These are phyloP conservation scores for Fusarium fracticaudum DNA, from an alignment of 2,329 filamentous ascomycete species.

Conservation along the genomic window DNA sequence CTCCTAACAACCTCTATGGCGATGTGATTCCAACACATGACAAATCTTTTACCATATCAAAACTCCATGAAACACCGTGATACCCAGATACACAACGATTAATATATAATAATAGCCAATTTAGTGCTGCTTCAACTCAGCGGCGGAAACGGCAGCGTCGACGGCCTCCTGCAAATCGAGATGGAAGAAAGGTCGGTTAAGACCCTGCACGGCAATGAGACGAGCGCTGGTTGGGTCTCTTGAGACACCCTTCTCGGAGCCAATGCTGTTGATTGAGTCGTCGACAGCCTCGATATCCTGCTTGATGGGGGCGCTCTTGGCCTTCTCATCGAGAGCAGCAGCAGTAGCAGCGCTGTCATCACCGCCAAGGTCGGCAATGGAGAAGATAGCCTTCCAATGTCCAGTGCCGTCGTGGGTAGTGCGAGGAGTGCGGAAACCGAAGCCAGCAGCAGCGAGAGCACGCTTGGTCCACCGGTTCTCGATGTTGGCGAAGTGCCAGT, in stretches of 20 bases:
- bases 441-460: conserved; percentile 64
- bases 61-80: conserved; percentile 9
- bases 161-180: conserved; percentile 61
- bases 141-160: conserved; percentile 54
- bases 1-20: not conserved
- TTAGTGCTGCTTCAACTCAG: conserved; percentile 44
- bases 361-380: conserved; percentile 86
- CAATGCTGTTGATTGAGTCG: conserved; percentile 33
- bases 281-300: conserved; percentile 45
- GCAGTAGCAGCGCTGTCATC: conserved; percentile 65
- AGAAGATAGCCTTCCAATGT: conserved; percentile 82
- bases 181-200: conserved; percentile 64
- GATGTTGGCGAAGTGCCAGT: conserved; percentile 63
- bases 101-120: not conserved
- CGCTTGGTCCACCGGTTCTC: conserved; percentile 65
- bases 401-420: conserved; percentile 37
- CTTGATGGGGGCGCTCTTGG: conserved; percentile 23
- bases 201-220: conserved; percentile 53
- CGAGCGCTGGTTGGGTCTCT: conserved; percentile 43
- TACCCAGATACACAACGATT: conserved; percentile 2
- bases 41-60: not conserved
- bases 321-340: conserved; percentile 71
- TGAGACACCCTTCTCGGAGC: conserved; percentile 43
- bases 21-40: not conserved
- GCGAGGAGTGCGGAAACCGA: conserved; percentile 54